A percentile compares a stretch with the other conserved stretches of the same genome.
Evolutionary conservation across 208 protist genomes (phyloP).

Genomic region (Leptomonas pyrrhocoris): DNA sequence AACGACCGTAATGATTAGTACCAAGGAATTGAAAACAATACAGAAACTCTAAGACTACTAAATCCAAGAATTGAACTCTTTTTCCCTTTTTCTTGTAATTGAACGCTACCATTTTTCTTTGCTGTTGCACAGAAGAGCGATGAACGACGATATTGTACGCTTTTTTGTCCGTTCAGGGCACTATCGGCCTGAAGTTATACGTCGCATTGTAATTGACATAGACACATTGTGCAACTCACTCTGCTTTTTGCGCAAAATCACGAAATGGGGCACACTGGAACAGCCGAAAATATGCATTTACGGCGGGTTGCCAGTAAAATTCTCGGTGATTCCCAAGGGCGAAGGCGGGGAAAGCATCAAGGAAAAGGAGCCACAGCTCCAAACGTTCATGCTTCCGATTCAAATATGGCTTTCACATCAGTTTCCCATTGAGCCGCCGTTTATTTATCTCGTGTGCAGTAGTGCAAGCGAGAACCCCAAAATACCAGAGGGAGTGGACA

Average conservation of each 20-base stretch:
- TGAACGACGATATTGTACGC: constrained; percentile 57
- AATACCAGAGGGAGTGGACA: constrained; percentile 23
- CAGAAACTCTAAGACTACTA: too few species aligned
- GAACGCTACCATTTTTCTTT: too few species aligned
- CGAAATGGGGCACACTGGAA: constrained; percentile 52
- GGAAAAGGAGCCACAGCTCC: constrained; percentile 7
- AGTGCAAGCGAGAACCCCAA: constrained; percentile 23
- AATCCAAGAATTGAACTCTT: too few species aligned
- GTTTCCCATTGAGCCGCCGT: constrained; percentile 63
- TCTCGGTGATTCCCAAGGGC: constrained; percentile 18
- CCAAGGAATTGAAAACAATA: too few species aligned
- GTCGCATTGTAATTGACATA: constrained; percentile 48
- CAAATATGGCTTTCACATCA: constrained; percentile 66
- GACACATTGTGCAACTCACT: constrained; percentile 31
- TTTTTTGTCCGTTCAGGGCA: constrained; percentile 47
- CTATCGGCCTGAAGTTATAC: constrained; percentile 42
- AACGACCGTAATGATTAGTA: too few species aligned
- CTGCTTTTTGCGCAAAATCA: constrained; percentile 35
- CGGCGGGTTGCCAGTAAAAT: constrained; percentile 47
- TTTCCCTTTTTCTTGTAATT: too few species aligned
- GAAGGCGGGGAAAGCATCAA: background rate
- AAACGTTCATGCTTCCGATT: constrained; percentile 45
- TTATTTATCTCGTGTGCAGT: constrained; percentile 45
- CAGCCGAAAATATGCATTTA: constrained; percentile 71
- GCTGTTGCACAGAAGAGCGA: too few species aligned